Conservation (phyloP, 345 rosid species). For the Punica granatum region DNA sequence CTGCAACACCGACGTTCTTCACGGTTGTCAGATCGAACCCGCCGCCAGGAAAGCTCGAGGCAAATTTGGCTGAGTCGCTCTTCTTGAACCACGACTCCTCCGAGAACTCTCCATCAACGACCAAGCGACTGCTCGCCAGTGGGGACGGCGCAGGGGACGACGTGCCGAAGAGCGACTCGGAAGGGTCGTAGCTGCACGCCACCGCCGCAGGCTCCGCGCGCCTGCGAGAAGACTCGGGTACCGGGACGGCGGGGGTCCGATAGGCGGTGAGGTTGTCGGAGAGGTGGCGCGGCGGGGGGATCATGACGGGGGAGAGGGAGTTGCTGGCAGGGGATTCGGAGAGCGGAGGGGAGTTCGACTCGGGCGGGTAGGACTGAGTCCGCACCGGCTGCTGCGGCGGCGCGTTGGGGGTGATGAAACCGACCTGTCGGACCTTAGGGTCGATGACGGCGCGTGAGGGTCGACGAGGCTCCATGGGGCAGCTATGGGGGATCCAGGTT, state of each 20-base stretch:
- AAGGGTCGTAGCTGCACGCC: constrained; percentile 9
- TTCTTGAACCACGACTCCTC: constrained; percentile 28
- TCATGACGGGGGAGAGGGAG: no score
- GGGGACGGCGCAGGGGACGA: constrained; percentile 19
- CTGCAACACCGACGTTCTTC: constrained; percentile 48
- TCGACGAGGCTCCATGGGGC: constrained; percentile 67
- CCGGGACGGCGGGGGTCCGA: constrained; percentile 9
- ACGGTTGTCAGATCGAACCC: constrained; percentile 59
- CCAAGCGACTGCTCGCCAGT: constrained; percentile 22
- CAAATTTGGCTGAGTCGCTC: constrained; percentile 30
- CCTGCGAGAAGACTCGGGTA: constrained; percentile 14
- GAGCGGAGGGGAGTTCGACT: constrained; percentile 23
- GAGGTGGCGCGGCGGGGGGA: constrained; percentile 61
- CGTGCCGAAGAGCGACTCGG: constrained; percentile 19
- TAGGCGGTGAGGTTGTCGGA: constrained; percentile 32
- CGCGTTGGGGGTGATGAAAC: constrained; percentile 65
- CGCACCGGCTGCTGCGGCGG: constrained; percentile 25
- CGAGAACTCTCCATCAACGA: constrained; percentile 16
- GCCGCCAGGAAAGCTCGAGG: constrained; percentile 68
- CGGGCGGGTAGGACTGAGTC: constrained; percentile 29
- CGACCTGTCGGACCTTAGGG: constrained; percentile 84
- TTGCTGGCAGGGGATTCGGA: constrained; percentile 47
- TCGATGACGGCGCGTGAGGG: constrained; percentile 57
- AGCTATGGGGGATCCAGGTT: background rate
- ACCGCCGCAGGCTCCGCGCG: constrained; percentile 8